A percentile compares a stretch with the other conserved stretches of the same genome.
Conservation (phyloP, 768 basidiomycete genomes). For the Leccinum ochraceum region DNA sequence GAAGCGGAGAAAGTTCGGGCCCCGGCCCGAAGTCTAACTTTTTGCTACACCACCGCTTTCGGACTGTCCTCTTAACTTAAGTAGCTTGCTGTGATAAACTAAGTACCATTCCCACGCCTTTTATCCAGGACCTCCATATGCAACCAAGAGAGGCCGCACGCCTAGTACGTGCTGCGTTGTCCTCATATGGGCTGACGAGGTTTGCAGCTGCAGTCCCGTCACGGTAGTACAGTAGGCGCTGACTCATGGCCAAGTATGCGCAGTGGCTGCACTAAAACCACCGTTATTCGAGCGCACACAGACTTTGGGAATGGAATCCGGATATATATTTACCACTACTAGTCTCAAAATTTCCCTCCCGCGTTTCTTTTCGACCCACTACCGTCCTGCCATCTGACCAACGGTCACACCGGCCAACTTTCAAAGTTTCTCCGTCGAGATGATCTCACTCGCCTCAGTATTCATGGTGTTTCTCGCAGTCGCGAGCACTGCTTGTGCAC, state of each 20-base stretch:
- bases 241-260: not conserved
- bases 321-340: not conserved
- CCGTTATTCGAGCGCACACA: not conserved
- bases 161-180: not conserved
- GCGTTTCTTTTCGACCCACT: not conserved
- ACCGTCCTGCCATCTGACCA: not conserved
- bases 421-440: not conserved
- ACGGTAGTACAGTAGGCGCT: not conserved
- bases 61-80: too few species aligned
- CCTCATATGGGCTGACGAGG: not conserved
- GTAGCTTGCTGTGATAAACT: too few species aligned
- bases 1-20: too few species aligned
- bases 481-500: constrained; percentile 11
- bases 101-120: not conserved
- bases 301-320: not conserved
- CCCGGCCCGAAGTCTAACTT: too few species aligned
- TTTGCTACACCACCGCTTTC: too few species aligned
- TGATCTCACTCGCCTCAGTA: constrained; percentile 13
- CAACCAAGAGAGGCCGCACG: not conserved
- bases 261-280: not conserved
- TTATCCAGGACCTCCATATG: not conserved
- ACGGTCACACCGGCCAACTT: not conserved
- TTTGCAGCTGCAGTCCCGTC: not conserved
- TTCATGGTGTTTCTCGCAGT: constrained; percentile 14
- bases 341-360: not conserved